Conservation (phyloP, 202 grass and related monocot species). For the Musa balbisiana region DNA sequence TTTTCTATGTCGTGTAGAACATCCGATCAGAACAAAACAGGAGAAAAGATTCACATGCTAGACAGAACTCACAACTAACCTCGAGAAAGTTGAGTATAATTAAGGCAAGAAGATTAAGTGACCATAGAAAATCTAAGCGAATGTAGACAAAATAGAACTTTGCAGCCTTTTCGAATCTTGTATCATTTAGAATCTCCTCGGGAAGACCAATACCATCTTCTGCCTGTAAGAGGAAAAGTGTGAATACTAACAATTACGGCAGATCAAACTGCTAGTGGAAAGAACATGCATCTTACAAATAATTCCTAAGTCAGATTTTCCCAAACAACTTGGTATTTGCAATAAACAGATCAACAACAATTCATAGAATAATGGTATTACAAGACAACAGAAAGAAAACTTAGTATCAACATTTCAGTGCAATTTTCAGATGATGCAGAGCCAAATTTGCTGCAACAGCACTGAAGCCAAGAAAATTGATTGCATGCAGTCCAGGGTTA, state of each 20-base stretch:
- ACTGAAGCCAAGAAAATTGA: no score
- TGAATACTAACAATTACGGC: constrained; percentile 12
- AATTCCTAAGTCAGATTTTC: background rate
- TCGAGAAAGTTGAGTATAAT: constrained; percentile 88
- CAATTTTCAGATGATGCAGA: no score
- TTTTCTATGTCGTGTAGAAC: background rate
- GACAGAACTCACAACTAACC: constrained; percentile 38
- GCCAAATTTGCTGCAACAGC: no score
- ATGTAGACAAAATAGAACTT: constrained; percentile 84
- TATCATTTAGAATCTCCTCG: constrained; percentile 66
- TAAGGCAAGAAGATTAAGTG: constrained; percentile 85
- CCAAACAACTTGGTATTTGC: background rate
- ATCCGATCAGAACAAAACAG: constrained; percentile 17
- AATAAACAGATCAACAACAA: background rate
- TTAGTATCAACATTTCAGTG: no score
- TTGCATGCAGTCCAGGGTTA: no score
- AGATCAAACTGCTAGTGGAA: background rate
- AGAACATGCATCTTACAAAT: background rate
- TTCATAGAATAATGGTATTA: no score
- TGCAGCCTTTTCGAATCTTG: constrained; percentile 63
- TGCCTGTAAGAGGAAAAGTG: constrained; percentile 43
- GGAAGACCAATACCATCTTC: constrained; percentile 89
- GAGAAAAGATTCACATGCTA: background rate
- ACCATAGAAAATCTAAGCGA: constrained; percentile 75
- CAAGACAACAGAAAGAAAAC: no score